These are phyloP conservation scores for Quercus lobata DNA, from an alignment of 331 rosid genomes.

Conservation along the genomic window DNA sequence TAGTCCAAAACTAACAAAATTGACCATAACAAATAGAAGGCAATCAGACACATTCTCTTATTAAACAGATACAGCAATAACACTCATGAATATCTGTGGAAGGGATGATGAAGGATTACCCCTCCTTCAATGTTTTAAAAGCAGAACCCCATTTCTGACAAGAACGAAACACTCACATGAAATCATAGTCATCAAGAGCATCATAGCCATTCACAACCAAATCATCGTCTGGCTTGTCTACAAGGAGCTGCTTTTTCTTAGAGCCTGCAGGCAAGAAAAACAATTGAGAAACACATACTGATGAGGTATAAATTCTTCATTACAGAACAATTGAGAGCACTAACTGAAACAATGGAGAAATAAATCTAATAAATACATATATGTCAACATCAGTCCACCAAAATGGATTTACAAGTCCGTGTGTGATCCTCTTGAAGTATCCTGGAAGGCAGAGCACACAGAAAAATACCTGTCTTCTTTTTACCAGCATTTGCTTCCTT, in stretches of 20 bases:
- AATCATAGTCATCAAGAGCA: constrained; percentile 70
- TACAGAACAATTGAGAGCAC: too few species aligned
- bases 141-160: constrained; percentile 26
- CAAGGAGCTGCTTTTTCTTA: constrained; percentile 86
- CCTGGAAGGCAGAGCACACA: not conserved
- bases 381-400: not conserved
- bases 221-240: constrained; percentile 77
- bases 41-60: constrained; percentile 34
- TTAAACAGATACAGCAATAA: constrained; percentile 35
- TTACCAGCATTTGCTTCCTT: constrained; percentile 87
- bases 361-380: not conserved
- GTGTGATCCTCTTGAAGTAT: not conserved
- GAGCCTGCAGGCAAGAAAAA: constrained; percentile 38
- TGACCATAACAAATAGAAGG: constrained; percentile 28
- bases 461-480: constrained; percentile 70
- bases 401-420: not conserved
- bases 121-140: constrained; percentile 33
- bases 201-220: constrained; percentile 40
- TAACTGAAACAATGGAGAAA: too few species aligned
- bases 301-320: too few species aligned
- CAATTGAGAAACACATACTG: not conserved
- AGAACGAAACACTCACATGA: constrained; percentile 53
- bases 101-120: constrained; percentile 37
- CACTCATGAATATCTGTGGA: constrained; percentile 30
- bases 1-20: constrained; percentile 39